These are phyloP conservation scores for Allium fistulosum DNA, from an alignment of 106 monocot species.

Conservation along the genomic window DNA sequence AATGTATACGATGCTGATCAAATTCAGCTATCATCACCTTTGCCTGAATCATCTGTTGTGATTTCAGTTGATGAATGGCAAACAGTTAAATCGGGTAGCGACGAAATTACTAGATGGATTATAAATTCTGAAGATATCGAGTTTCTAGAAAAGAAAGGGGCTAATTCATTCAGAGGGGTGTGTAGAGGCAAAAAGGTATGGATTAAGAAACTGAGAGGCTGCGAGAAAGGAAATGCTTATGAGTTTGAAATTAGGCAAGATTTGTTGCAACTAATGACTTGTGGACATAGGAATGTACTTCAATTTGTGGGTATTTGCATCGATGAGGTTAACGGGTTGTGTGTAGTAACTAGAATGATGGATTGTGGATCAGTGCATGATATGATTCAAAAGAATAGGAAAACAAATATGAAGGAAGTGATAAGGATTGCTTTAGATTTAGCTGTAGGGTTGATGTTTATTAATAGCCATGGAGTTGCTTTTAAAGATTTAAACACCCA, in stretches of 20 bases:
- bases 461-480: slow-evolving; percentile 68
- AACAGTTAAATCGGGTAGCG: slow-evolving; percentile 49
- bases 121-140: slow-evolving; percentile 54
- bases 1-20: slow-evolving; percentile 1
- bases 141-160: slow-evolving; percentile 31
- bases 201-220: slow-evolving; percentile 70
- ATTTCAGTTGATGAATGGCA: slow-evolving; percentile 78
- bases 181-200: slow-evolving; percentile 58
- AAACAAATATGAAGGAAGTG: slow-evolving; percentile 36
- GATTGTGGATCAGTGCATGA: slow-evolving; percentile 80
- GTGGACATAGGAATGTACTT: slow-evolving; percentile 70
- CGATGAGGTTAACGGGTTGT: slow-evolving; percentile 66
- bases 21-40: slow-evolving; percentile 33
- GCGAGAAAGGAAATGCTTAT: slow-evolving; percentile 63
- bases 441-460: slow-evolving; percentile 77
- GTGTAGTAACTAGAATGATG: slow-evolving; percentile 73
- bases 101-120: slow-evolving; percentile 57
- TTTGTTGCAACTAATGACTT: slow-evolving; percentile 85
- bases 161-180: slow-evolving; percentile 55
- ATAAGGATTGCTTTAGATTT: slow-evolving; percentile 64
- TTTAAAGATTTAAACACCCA: slow-evolving; percentile 77
- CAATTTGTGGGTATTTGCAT: slow-evolving; percentile 63
- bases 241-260: slow-evolving; percentile 67
- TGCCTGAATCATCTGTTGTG: slow-evolving; percentile 45
- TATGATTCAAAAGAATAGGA: slow-evolving; percentile 46